A percentile compares a stretch with the other conserved stretches of the same genome.
These are phyloP conservation scores for Silene noctiflora DNA, from an alignment of 179 eudicot species.

Conservation along the genomic window DNA sequence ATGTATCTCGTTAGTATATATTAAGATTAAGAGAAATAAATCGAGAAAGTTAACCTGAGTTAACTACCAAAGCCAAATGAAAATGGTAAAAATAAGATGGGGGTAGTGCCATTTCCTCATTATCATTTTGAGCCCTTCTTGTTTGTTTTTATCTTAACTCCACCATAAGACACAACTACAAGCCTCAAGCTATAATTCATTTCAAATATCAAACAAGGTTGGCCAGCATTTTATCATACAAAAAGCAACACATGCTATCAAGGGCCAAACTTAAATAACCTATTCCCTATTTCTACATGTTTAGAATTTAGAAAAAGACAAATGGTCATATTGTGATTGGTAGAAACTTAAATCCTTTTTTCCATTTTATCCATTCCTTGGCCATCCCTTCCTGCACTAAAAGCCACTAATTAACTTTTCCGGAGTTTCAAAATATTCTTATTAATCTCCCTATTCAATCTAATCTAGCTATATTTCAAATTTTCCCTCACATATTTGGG, in stretches of 20 bases:
- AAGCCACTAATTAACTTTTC: no score
- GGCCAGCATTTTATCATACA: slow-evolving; percentile 11
- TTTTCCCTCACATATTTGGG: no score
- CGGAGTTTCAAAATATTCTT: no score
- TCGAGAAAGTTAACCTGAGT: no score
- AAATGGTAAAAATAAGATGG: no score
- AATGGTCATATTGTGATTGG: background rate
- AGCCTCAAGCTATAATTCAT: background rate
- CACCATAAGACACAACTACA: background rate
- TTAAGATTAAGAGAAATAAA: no score
- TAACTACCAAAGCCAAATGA: no score
- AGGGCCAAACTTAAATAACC: background rate
- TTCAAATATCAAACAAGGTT: background rate
- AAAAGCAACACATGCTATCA: background rate
- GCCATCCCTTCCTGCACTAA: background rate
- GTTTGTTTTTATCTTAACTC: background rate
- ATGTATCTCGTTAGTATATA: no score
- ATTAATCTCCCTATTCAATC: no score
- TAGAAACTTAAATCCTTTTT: background rate
- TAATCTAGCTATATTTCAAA: no score
- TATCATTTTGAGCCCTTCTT: background rate
- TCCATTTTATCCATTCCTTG: slow-evolving; percentile 1
- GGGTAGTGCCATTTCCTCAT: no score
- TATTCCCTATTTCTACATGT: background rate
- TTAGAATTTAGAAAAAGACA: background rate